Evolutionary conservation across 2,329 filamentous ascomycete genomes (phyloP), one percentile per base, ranked within the genome.

Genomic region (Penicillium sp.): DNA sequence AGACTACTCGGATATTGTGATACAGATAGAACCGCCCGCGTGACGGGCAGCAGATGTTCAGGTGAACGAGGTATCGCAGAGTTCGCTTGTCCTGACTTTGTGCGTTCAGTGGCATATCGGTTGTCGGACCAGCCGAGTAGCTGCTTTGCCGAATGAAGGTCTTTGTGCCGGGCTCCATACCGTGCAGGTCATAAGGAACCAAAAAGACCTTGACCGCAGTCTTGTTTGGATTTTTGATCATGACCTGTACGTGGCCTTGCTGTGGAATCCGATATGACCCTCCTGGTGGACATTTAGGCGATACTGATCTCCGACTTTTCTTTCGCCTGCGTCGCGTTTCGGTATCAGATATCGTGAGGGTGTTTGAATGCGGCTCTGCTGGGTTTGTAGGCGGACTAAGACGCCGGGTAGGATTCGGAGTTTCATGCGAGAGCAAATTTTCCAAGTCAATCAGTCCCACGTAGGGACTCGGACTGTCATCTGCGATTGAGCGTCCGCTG

Each of bases 211-310:
- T 97, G 46, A 97, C 92, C 1, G 93, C 93, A 3, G 93, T 97
- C 67, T 97, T 97, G 73, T 97, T 95, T 13, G 91, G 92, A 62
- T 97, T 99, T 68, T 97, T 97, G 67, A 99, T 89, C 54, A 99
- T 86, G 56, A 99, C 95, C 63, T 99, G 93, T 12, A 99, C 77
- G 69, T 97, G 93, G 0, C 93, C 93, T 68, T 91, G 87, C 64
- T 93, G 86, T 0, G 93, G 93, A 45, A 99, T 95, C 36, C 93
- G 86, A 68, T 97, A 99, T 64, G 88, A 89, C 30, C 93, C 92
- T 7, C 90, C 89, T 0, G 89, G 87, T 0, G 90, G 88, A 13
- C 86, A 82, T 68, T 80, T 84, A 1, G 82, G 80, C 22, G 77
- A 78, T 27, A 75, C 72, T 5, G 81, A 77, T 44, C 81, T 77